These are phyloP conservation scores for Ilyonectria destructans DNA, from an alignment of 2,329 filamentous ascomycete species.

Conservation along the genomic window DNA sequence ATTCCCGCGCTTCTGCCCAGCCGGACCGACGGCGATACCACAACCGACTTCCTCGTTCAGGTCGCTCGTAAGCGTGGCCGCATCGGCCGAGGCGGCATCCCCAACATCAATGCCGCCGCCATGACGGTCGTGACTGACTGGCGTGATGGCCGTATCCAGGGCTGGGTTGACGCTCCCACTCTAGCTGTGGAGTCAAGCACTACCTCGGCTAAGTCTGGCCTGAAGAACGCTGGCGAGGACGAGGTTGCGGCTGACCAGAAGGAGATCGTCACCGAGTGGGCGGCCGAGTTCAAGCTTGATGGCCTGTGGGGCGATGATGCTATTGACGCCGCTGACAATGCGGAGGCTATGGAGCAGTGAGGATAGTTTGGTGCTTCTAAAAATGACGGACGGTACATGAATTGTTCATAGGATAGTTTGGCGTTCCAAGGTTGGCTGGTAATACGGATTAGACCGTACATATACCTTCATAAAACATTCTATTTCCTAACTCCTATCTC, in stretches of 20 bases:
- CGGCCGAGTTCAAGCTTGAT: constrained; percentile 94
- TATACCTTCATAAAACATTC: constrained; percentile 49
- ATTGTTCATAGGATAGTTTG: constrained; percentile 52
- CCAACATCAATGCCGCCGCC: constrained; percentile 89
- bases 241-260: constrained; percentile 78
- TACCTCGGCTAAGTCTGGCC: constrained; percentile 51
- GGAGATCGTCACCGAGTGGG: constrained; percentile 93
- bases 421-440: constrained; percentile 54
- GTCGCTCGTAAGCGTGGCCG: constrained; percentile 94
- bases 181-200: constrained; percentile 67
- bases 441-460: constrained; percentile 50
- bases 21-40: constrained; percentile 80
- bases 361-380: constrained; percentile 35
- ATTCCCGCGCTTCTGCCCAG: constrained; percentile 83
- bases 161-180: constrained; percentile 86
- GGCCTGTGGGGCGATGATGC: constrained; percentile 84
- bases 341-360: constrained; percentile 70
- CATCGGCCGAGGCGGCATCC: constrained; percentile 89
- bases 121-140: constrained; percentile 97
- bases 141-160: constrained; percentile 94
- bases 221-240: constrained; percentile 60
- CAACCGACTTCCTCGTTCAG: constrained; percentile 93
- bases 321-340: constrained; percentile 50
- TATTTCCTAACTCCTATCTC: constrained; percentile 44
- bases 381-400: constrained; percentile 49